Percentiles rank a stretch among this genome's conserved stretches.
phyloP scores from a whole-genome alignment of 768 basidiomycete species.

The Lactarius sanguifluus region DNA sequence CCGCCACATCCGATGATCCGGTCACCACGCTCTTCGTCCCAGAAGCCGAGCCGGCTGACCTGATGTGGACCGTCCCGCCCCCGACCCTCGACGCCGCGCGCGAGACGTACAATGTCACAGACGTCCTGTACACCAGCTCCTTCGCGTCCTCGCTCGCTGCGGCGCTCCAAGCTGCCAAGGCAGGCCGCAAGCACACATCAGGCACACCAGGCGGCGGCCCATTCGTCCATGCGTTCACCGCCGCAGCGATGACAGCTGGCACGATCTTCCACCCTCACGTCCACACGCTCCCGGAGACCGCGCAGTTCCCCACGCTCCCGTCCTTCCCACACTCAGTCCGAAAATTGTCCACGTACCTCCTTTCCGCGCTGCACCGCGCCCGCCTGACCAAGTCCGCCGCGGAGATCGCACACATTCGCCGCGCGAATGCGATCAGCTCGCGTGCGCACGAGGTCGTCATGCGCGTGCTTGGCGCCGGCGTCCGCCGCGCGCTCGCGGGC shows the following conservation, averaged over 20 bases:
- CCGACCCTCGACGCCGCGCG: constrained; percentile 61
- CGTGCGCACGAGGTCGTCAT: constrained; percentile 91
- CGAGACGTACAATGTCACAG: constrained; percentile 58
- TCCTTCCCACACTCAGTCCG: constrained; percentile 40
- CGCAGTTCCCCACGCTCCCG: constrained; percentile 54
- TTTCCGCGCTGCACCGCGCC: constrained; percentile 76
- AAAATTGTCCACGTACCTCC: constrained; percentile 59
- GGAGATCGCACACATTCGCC: constrained; percentile 74
- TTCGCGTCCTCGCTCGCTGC: constrained; percentile 50
- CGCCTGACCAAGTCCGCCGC: constrained; percentile 72
- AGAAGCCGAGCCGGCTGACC: constrained; percentile 62
- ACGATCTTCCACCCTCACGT: constrained; percentile 44
- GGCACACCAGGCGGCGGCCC: too few species aligned
- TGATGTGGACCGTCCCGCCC: constrained; percentile 90
- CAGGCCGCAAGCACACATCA: too few species aligned
- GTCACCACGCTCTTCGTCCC: constrained; percentile 76
- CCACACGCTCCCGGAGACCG: constrained; percentile 60
- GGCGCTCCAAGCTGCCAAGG: constrained; percentile 42
- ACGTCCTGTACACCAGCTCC: constrained; percentile 48
- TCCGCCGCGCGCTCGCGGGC: constrained; percentile 39
- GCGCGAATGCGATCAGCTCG: constrained; percentile 84
- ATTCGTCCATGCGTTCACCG: too few species aligned
- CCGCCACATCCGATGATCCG: constrained; percentile 40
- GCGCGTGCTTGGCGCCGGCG: constrained; percentile 80
- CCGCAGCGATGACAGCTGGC: too few species aligned